These are phyloP conservation scores for Chaetomium cochliodes DNA, from an alignment of 495 filamentous ascomycete genomes.

Conservation along the genomic window DNA sequence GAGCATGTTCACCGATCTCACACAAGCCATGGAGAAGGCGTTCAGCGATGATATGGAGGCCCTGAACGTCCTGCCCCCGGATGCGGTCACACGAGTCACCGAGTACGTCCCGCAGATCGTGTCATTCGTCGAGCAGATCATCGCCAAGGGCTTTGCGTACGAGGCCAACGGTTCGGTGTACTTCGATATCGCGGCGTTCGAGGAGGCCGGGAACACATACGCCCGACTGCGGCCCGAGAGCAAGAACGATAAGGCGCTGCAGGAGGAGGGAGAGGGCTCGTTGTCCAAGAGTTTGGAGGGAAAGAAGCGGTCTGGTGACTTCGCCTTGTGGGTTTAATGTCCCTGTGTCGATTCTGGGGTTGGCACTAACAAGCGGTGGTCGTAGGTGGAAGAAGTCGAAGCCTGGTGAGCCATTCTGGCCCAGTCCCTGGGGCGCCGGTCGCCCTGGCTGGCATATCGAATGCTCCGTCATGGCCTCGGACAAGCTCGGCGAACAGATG, in stretches of 20 bases:
- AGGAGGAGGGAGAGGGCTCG: constrained; percentile 88
- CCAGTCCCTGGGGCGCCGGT: constrained; percentile 80
- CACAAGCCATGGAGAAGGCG: constrained; percentile 74
- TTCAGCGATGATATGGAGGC: constrained; percentile 83
- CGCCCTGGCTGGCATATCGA: constrained; percentile 98
- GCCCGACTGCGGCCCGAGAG: constrained; percentile 86
- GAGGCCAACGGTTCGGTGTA: constrained; percentile 86
- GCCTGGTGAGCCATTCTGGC: constrained; percentile 88
- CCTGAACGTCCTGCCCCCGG: constrained; percentile 81
- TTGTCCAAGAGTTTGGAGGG: constrained; percentile 64
- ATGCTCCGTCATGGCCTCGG: constrained; percentile 94
- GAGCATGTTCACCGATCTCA: constrained; percentile 69
- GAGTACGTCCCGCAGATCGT: constrained; percentile 85
- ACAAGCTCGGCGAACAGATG: constrained; percentile 74
- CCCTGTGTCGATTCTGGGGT: no score
- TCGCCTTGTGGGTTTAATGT: constrained; percentile 57
- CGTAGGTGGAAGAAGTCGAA: constrained; percentile 83
- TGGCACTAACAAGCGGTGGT: background rate
- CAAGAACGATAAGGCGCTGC: constrained; percentile 73
- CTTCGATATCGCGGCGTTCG: constrained; percentile 88
- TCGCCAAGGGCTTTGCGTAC: constrained; percentile 86
- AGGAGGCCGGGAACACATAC: constrained; percentile 77
- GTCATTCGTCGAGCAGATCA: constrained; percentile 64
- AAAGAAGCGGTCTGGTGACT: constrained; percentile 75
- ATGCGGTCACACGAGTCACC: constrained; percentile 80